Percentiles rank a stretch among this genome's conserved stretches.
Evolutionary conservation across 1,284 basidiomycete genomes (phyloP).

Genomic region (Irpex sp.): DNA sequence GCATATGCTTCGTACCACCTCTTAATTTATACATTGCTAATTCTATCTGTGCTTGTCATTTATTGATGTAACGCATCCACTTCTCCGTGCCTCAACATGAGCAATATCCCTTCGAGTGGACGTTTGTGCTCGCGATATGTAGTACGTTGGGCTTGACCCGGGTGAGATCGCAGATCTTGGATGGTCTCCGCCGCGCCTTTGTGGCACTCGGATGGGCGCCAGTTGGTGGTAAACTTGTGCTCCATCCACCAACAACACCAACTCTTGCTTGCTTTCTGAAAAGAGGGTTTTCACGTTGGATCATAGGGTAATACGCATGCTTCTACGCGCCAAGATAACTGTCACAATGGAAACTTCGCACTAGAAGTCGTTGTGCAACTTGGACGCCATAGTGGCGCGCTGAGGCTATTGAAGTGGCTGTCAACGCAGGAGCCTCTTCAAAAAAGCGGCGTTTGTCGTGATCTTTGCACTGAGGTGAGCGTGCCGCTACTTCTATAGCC

Average conservation of each 20-base stretch:
- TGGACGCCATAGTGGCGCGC: neutral
- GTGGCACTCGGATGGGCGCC: neutral
- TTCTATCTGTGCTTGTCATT: neutral
- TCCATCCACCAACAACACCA: neutral
- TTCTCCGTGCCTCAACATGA: no score
- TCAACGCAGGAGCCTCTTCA: neutral
- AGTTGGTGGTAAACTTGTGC: neutral
- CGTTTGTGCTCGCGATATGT: neutral
- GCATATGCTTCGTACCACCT: neutral
- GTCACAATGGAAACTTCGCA: neutral
- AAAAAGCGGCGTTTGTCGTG: neutral
- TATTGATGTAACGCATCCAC: neutral
- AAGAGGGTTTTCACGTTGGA: neutral
- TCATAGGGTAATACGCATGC: neutral
- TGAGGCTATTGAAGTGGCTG: neutral
- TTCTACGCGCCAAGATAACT: no score
- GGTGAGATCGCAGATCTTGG: neutral
- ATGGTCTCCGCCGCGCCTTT: neutral
- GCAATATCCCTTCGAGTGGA: neutral
- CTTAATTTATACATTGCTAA: neutral
- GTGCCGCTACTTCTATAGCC: neutral
- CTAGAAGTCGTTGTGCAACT: neutral
- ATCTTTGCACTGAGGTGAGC: neutral
- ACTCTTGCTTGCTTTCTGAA: neutral
- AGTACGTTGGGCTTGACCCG: neutral